Evolutionary conservation across 208 protist genomes (phyloP).

Genomic region (Wallacemonas sp.): DNA sequence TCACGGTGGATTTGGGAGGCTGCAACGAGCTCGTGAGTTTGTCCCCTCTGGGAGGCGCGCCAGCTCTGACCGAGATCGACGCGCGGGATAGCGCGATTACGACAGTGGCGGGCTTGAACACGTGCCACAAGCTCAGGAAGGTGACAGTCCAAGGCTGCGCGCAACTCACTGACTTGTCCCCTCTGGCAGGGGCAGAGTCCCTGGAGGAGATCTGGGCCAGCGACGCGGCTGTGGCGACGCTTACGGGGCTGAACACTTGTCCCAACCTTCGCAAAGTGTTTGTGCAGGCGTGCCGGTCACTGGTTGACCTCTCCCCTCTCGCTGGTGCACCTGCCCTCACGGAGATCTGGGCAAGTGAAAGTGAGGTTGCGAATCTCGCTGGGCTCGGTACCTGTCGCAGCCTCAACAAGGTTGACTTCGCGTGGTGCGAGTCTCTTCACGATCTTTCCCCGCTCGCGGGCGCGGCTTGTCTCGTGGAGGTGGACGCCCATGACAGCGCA

Average conservation of each 20-base stretch:
- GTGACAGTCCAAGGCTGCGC: background rate
- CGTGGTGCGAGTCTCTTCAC: background rate
- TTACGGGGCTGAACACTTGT: background rate
- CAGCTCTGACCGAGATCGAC: background rate
- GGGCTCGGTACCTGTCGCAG: background rate
- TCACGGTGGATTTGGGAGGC: background rate
- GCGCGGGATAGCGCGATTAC: background rate
- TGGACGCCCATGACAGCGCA: background rate
- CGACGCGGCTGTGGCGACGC: background rate
- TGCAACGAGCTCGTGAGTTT: background rate
- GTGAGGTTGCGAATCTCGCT: background rate
- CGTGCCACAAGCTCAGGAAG: background rate
- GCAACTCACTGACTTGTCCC: background rate
- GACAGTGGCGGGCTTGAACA: background rate
- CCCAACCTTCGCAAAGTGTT: background rate
- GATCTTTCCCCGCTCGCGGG: background rate
- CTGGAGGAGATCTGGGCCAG: background rate
- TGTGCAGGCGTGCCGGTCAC: background rate
- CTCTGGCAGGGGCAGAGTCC: background rate
- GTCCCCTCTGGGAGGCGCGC: background rate
- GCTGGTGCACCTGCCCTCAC: background rate
- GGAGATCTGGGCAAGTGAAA: background rate
- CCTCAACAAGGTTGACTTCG: background rate
- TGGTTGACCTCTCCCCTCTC: background rate
- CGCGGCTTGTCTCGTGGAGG: background rate